These are phyloP conservation scores for Solioccasus polychromus DNA, from an alignment of 768 basidiomycete genomes.

Conservation along the genomic window DNA sequence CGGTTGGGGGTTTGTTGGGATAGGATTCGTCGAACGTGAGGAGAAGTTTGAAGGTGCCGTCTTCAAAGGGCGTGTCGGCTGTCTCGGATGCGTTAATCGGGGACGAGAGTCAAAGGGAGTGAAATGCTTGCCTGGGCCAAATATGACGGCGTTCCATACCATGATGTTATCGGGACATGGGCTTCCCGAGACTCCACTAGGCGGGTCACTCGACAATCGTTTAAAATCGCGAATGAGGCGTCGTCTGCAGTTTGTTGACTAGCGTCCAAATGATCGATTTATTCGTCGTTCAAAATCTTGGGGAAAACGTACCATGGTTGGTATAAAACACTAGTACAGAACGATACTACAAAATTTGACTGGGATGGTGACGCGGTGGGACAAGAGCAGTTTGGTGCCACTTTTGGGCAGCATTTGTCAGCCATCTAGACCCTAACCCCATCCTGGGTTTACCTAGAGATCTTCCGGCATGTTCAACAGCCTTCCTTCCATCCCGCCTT, in stretches of 20 bases:
- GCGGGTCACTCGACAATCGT: constrained; percentile 89
- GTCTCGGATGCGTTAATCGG: not conserved
- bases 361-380: not conserved
- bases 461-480: constrained; percentile 44
- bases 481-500: constrained; percentile 79
- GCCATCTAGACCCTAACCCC: constrained; percentile 23
- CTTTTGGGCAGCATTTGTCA: constrained; percentile 18
- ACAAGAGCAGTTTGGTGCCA: constrained; percentile 6
- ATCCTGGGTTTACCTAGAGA: constrained; percentile 4
- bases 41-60: constrained; percentile 96
- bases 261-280: not conserved
- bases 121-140: constrained; percentile 82
- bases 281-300: not conserved
- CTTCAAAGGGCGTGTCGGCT: constrained; percentile 99
- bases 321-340: constrained; percentile 1
- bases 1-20: constrained; percentile 96
- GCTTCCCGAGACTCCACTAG: constrained; percentile 93
- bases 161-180: constrained; percentile 99
- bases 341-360: not conserved
- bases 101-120: not conserved
- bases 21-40: constrained; percentile 97
- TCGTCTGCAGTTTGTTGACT: constrained; percentile 94
- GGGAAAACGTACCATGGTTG: constrained; percentile 19
- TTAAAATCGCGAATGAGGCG: constrained; percentile 99
- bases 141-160: constrained; percentile 99